Evolutionary conservation across 177 flowering plant genomes (phyloP).

Genomic region (Vitis hybrid): DNA sequence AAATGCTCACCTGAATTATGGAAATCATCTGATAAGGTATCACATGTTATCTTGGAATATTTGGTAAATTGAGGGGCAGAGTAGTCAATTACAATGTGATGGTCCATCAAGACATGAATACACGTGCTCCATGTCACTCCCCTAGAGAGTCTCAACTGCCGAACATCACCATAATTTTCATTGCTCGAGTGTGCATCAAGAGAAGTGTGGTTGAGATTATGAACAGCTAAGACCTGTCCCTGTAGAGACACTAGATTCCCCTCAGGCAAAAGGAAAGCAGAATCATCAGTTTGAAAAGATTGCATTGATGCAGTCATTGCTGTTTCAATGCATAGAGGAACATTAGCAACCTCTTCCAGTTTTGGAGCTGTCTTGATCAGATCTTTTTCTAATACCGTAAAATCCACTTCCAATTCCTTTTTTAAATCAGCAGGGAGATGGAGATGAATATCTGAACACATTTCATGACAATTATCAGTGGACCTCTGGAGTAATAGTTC

Average conservation of each 20-base stretch:
- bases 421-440: conserved; percentile 35
- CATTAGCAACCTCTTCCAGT: conserved; percentile 16
- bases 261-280: conserved; percentile 40
- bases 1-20: conserved; percentile 55
- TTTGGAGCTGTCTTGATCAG: conserved; percentile 14
- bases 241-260: conserved; percentile 59
- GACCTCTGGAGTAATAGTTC: conserved; percentile 26
- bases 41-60: background rate
- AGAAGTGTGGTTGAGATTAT: conserved; percentile 22
- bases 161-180: conserved; percentile 22
- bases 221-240: conserved; percentile 63
- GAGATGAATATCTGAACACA: conserved; percentile 46
- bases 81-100: conserved; percentile 43
- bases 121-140: conserved; percentile 28
- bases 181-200: conserved; percentile 9
- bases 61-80: background rate
- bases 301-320: conserved; percentile 11
- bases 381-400: conserved; percentile 17
- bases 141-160: conserved; percentile 23
- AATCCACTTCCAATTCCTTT: conserved; percentile 24
- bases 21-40: conserved; percentile 14
- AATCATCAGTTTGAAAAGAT: conserved; percentile 22
- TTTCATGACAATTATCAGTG: conserved; percentile 8
- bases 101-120: conserved; percentile 51
- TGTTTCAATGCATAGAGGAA: conserved; percentile 14